Evolutionary conservation across 1,139 yeast species (phyloP).

Genomic region (Magnusiomyces starmeri): DNA sequence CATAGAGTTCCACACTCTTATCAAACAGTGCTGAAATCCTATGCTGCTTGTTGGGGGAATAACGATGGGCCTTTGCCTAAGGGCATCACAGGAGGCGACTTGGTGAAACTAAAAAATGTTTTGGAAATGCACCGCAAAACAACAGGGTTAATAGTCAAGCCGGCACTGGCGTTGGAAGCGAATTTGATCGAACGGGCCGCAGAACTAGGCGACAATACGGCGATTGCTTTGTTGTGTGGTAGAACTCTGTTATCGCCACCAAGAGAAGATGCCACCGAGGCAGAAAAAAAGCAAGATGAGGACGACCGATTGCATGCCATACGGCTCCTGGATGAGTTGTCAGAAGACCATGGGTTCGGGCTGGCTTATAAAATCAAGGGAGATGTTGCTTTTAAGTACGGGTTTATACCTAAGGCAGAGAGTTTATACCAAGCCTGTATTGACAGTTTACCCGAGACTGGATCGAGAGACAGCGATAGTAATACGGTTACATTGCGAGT

Average conservation of each 20-base stretch:
- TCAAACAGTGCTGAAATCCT: conserved; percentile 14
- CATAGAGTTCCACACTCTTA: conserved; percentile 17
- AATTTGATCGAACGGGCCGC: conserved; percentile 75
- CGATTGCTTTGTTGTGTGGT: conserved; percentile 62
- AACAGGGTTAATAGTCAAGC: conserved; percentile 48
- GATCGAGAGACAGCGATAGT: conserved; percentile 21
- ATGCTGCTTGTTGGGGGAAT: conserved; percentile 18
- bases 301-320: conserved; percentile 62
- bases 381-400: conserved; percentile 52
- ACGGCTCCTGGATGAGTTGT: conserved; percentile 51
- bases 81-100: conserved; percentile 46
- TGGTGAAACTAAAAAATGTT: conserved; percentile 62
- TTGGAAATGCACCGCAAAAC: conserved; percentile 54
- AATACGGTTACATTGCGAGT: conserved; percentile 29
- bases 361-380: conserved; percentile 67
- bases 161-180: conserved; percentile 50
- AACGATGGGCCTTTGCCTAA: conserved; percentile 32
- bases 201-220: conserved; percentile 73
- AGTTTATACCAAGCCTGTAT: conserved; percentile 51
- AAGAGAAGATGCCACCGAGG: conserved; percentile 20
- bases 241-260: conserved; percentile 27
- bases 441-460: conserved; percentile 29
- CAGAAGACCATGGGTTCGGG: conserved; percentile 52
- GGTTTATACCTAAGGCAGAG: conserved; percentile 43
- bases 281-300: conserved; percentile 20